Percentiles rank a stretch among this genome's conserved stretches.
Conservation (phyloP, 495 filamentous ascomycete genomes). For the Annulohypoxylon nitens region DNA sequence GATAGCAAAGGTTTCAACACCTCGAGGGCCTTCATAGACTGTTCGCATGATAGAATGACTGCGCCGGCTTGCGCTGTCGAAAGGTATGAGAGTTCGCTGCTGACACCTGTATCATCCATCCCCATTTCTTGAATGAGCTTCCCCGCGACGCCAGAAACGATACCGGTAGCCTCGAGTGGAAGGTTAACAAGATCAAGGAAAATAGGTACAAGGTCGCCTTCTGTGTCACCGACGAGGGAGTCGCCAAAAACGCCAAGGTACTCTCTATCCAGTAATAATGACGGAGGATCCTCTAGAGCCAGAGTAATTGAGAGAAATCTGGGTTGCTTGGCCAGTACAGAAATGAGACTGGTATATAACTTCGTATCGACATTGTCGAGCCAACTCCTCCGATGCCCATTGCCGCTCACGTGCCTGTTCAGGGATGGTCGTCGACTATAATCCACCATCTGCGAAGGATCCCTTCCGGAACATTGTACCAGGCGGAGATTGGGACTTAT, state of each 20-base stretch:
- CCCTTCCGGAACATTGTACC: slow-evolving; percentile 82
- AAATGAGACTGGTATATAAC: slow-evolving; percentile 75
- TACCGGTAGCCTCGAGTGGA: slow-evolving; percentile 90
- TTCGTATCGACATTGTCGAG: slow-evolving; percentile 68
- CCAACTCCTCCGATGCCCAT: slow-evolving; percentile 56
- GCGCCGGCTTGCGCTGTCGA: slow-evolving; percentile 90
- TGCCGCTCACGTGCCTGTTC: slow-evolving; percentile 45
- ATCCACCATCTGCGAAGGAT: slow-evolving; percentile 51
- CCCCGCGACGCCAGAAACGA: slow-evolving; percentile 92
- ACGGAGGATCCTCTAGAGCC: slow-evolving; percentile 85
- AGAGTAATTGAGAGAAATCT: slow-evolving; percentile 89
- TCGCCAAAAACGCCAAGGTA: slow-evolving; percentile 75
- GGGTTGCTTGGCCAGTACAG: slow-evolving; percentile 78
- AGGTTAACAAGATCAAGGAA: slow-evolving; percentile 86
- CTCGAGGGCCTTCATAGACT: slow-evolving; percentile 76
- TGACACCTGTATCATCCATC: slow-evolving; percentile 60
- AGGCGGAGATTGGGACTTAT: slow-evolving; percentile 77
- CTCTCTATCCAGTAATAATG: slow-evolving; percentile 81
- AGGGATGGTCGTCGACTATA: slow-evolving; percentile 47
- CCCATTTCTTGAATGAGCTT: slow-evolving; percentile 72
- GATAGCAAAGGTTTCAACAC: slow-evolving; percentile 68
- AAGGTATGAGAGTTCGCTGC: slow-evolving; percentile 90
- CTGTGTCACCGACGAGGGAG: slow-evolving; percentile 82
- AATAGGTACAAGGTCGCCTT: slow-evolving; percentile 87
- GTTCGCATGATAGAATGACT: slow-evolving; percentile 83